Conservation (phyloP, 805 yeast genomes). For the Pichia nakasei region DNA sequence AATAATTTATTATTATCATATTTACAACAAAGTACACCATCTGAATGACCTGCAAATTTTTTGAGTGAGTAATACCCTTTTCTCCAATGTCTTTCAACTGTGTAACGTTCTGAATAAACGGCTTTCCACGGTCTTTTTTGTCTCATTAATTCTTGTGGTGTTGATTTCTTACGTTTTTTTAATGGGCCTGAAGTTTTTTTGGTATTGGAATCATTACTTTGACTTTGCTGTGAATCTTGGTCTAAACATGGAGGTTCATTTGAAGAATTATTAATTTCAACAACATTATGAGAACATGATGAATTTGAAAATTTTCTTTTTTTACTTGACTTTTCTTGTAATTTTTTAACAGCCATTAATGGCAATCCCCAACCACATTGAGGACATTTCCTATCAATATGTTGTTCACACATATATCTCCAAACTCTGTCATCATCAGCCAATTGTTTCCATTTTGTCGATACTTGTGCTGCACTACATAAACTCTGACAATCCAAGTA, state of each 20-base stretch:
- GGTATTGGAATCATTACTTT: no score
- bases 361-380: slow-evolving; percentile 99
- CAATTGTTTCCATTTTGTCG: slow-evolving; percentile 72
- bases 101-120: slow-evolving; percentile 83
- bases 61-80: slow-evolving; percentile 60
- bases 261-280: neutral
- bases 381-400: slow-evolving; percentile 94
- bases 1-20: slow-evolving; percentile 66
- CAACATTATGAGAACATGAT: neutral
- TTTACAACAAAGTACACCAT: slow-evolving; percentile 82
- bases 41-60: slow-evolving; percentile 72
- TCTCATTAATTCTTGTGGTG: slow-evolving; percentile 11
- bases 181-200: neutral
- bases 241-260: no score
- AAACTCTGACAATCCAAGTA: slow-evolving; percentile 89
- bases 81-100: slow-evolving; percentile 93
- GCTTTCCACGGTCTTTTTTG: slow-evolving; percentile 89
- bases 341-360: slow-evolving; percentile 74
- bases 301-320: neutral
- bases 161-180: neutral
- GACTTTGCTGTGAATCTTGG: neutral
- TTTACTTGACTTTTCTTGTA: slow-evolving; percentile 19
- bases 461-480: slow-evolving; percentile 90
- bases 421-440: slow-evolving; percentile 97
- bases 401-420: slow-evolving; percentile 98